Evolutionary conservation across 169 alveolate genomes (phyloP).

Genomic region (Theileria sp.): DNA sequence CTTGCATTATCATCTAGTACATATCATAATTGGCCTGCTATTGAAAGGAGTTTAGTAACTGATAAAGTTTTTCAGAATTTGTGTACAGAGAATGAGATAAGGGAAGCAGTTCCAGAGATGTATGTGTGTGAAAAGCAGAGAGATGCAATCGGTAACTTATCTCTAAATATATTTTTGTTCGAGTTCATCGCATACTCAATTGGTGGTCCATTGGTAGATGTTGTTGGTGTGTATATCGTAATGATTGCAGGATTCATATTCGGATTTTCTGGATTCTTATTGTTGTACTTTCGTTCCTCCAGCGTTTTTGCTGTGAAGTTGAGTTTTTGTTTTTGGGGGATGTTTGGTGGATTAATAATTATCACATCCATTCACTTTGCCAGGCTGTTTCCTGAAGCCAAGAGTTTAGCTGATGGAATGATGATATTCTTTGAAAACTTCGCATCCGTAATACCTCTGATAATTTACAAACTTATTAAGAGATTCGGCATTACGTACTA

Average conservation of each 20-base stretch:
- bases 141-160: constrained; percentile 35
- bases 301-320: constrained; percentile 3
- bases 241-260: constrained; percentile 18
- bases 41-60: constrained; percentile 42
- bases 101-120: constrained; percentile 16
- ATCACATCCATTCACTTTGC: constrained; percentile 51
- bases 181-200: constrained; percentile 31
- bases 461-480: constrained; percentile 11
- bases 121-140: constrained; percentile 59
- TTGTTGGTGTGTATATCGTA: constrained; percentile 28
- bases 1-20: constrained; percentile 48
- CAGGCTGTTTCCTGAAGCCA: constrained; percentile 50
- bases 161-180: constrained; percentile 25
- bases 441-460: constrained; percentile 40
- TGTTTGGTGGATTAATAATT: constrained; percentile 40
- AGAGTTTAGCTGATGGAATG: constrained; percentile 45
- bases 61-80: constrained; percentile 19
- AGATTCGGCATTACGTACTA: constrained; percentile 19
- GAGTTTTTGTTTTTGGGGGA: constrained; percentile 46
- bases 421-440: constrained; percentile 55
- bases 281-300: constrained; percentile 16
- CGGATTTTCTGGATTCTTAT: constrained; percentile 42
- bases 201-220: constrained; percentile 48
- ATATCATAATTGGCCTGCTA: constrained; percentile 62
- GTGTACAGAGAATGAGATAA: constrained; percentile 44